A percentile compares a stretch with the other conserved stretches of the same genome.
Conservation (phyloP, 495 filamentous ascomycete genomes). For the Lasiosphaeria ovina region DNA sequence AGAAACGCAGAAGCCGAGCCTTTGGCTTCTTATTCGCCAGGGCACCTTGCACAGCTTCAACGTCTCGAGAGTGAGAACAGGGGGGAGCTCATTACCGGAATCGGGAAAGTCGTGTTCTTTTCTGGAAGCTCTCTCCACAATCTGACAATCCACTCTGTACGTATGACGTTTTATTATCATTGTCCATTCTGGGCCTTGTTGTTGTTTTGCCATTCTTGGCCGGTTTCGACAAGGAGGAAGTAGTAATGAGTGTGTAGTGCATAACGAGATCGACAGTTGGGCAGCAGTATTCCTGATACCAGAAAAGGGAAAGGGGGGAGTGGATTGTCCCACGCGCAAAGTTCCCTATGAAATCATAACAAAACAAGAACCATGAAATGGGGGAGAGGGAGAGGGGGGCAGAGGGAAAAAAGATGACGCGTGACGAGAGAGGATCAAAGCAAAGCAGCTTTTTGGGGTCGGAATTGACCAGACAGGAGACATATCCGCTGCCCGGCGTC, state of each 20-base stretch:
- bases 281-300: constrained; percentile 1
- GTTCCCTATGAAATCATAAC: too few relatives aligned
- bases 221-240: too few relatives aligned
- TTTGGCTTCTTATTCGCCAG: constrained; percentile 16
- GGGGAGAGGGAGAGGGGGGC: too few relatives aligned
- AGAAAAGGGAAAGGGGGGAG: constrained; percentile 2
- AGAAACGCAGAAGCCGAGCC: constrained; percentile 14
- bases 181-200: too few relatives aligned
- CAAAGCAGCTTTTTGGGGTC: too few relatives aligned
- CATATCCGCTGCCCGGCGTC: too few relatives aligned
- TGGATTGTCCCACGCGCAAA: background rate
- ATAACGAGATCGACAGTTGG: constrained; percentile 9
- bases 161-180: background rate
- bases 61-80: background rate
- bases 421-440: too few relatives aligned
- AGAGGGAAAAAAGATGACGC: too few relatives aligned
- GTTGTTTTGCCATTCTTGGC: too few relatives aligned
- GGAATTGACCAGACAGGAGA: too few relatives aligned
- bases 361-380: too few relatives aligned
- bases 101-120: constrained; percentile 9
- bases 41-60: background rate
- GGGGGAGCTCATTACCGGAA: constrained; percentile 24
- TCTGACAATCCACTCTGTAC: background rate
- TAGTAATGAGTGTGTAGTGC: too few relatives aligned
- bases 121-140: background rate